phyloP scores from a whole-genome alignment of 805 yeast genomes.

The Kodamaea fukazawae region DNA sequence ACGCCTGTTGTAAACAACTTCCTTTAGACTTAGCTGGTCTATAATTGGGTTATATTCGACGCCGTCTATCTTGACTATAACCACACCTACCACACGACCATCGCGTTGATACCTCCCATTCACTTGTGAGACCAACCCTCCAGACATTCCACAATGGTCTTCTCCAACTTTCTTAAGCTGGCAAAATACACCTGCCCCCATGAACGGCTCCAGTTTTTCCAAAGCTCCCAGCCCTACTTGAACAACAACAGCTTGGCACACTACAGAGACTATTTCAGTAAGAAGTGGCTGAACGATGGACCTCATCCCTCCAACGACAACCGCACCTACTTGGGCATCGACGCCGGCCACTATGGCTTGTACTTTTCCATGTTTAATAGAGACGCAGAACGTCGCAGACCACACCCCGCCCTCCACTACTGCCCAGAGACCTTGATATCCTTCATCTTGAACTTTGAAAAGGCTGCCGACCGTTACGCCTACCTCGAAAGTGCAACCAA shows the following conservation, averaged over 20 bases:
- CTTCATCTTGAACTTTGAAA: conserved; percentile 9
- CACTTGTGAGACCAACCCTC: no score
- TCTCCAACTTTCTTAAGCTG: conserved; percentile 15
- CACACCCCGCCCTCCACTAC: conserved; percentile 6
- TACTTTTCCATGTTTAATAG: conserved; percentile 39
- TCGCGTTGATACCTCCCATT: no score
- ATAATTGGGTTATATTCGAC: no score
- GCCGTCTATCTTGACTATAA: no score
- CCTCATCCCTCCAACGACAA: conserved; percentile 23
- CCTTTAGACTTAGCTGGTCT: no score
- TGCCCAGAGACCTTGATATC: conserved; percentile 12
- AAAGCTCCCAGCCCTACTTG: conserved; percentile 24
- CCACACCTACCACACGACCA: no score
- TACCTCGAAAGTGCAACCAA: conserved; percentile 12
- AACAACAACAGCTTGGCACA: conserved; percentile 10
- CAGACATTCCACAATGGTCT: conserved; percentile 4
- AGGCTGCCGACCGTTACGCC: background rate
- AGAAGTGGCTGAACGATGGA: conserved; percentile 21
- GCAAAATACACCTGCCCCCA: conserved; percentile 15
- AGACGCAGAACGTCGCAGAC: conserved; percentile 24
- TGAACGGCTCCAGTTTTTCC: conserved; percentile 24
- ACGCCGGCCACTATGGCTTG: conserved; percentile 43
- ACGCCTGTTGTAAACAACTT: no score
- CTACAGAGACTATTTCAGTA: conserved; percentile 11
- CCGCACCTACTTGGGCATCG: conserved; percentile 25